phyloP scores from a whole-genome alignment of 345 rosid genomes.

The Aquilaria yunnanensis region DNA sequence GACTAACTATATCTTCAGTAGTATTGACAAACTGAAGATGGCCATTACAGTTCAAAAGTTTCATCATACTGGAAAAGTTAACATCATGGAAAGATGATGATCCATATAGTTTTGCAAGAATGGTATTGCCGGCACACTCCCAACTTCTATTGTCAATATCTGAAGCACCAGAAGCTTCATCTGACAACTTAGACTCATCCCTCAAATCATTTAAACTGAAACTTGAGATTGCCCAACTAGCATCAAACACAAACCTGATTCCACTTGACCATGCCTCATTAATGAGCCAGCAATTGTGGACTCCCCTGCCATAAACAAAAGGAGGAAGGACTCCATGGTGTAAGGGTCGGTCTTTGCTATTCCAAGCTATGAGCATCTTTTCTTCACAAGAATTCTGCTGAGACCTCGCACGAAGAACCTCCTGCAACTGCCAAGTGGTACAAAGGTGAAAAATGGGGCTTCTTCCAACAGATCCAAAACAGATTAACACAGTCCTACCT shows the following conservation, averaged over 20 bases:
- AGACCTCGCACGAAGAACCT: slow-evolving; percentile 30
- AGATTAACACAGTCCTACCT: slow-evolving; percentile 37
- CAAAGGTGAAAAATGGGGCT: slow-evolving; percentile 25
- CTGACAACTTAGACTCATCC: slow-evolving; percentile 16
- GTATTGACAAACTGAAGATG: slow-evolving; percentile 35
- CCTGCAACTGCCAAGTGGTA: slow-evolving; percentile 61
- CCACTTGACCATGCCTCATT: slow-evolving; percentile 59
- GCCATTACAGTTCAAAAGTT: slow-evolving; percentile 55
- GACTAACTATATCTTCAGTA: slow-evolving; percentile 19
- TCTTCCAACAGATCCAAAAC: slow-evolving; percentile 7
- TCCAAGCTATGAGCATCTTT: slow-evolving; percentile 77
- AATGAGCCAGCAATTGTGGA: slow-evolving; percentile 59
- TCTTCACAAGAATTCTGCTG: slow-evolving; percentile 35
- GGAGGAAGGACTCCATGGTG: slow-evolving; percentile 81
- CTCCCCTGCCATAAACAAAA: slow-evolving; percentile 67
- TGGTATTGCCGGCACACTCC: slow-evolving; percentile 71
- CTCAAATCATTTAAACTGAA: slow-evolving; percentile 27
- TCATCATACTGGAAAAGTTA: slow-evolving; percentile 33
- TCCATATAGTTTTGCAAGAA: slow-evolving; percentile 60
- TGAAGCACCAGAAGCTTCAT: slow-evolving; percentile 12
- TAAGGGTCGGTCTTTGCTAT: slow-evolving; percentile 42
- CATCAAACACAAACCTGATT: slow-evolving; percentile 71
- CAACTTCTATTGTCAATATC: slow-evolving; percentile 41
- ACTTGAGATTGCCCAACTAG: slow-evolving; percentile 59
- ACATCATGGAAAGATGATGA: slow-evolving; percentile 41